Evolutionary conservation across 1,284 basidiomycete genomes (phyloP).

Genomic region (Mixia osmundae): DNA sequence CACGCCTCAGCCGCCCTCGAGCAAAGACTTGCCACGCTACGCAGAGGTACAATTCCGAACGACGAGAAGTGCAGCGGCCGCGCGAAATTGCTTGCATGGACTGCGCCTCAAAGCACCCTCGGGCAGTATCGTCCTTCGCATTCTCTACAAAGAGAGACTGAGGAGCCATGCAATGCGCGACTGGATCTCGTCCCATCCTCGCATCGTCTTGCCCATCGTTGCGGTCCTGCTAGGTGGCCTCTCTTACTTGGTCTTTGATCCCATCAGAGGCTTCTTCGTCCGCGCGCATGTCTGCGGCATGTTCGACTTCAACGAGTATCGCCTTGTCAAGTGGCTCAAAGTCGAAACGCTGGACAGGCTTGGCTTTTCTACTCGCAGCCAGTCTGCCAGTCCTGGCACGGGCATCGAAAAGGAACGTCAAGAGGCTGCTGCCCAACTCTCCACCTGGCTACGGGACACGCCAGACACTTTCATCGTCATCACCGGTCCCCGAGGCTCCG

Average conservation of each 20-base stretch:
- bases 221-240: slow-evolving; percentile 70
- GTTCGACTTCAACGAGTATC: slow-evolving; percentile 33
- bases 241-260: slow-evolving; percentile 79
- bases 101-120: slow-evolving; percentile 19
- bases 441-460: slow-evolving; percentile 38
- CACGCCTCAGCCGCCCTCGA: neutral
- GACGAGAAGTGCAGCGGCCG: slow-evolving; percentile 47
- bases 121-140: slow-evolving; percentile 11
- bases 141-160: slow-evolving; percentile 13
- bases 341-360: slow-evolving; percentile 16
- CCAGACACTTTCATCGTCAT: slow-evolving; percentile 36
- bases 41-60: slow-evolving; percentile 12
- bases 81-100: slow-evolving; percentile 67
- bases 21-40: neutral
- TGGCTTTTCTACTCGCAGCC: slow-evolving; percentile 3
- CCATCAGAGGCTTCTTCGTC: slow-evolving; percentile 62
- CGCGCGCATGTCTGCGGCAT: slow-evolving; percentile 58
- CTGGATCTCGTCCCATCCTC: slow-evolving; percentile 67
- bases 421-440: slow-evolving; percentile 45
- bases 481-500: slow-evolving; percentile 69
- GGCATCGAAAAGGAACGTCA: slow-evolving; percentile 15
- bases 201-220: slow-evolving; percentile 57
- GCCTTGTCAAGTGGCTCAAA: slow-evolving; percentile 17
- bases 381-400: slow-evolving; percentile 5
- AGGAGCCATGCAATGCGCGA: slow-evolving; percentile 51